Evolutionary conservation across 768 basidiomycete genomes (phyloP).

Genomic region (Pulveroboletus frians): DNA sequence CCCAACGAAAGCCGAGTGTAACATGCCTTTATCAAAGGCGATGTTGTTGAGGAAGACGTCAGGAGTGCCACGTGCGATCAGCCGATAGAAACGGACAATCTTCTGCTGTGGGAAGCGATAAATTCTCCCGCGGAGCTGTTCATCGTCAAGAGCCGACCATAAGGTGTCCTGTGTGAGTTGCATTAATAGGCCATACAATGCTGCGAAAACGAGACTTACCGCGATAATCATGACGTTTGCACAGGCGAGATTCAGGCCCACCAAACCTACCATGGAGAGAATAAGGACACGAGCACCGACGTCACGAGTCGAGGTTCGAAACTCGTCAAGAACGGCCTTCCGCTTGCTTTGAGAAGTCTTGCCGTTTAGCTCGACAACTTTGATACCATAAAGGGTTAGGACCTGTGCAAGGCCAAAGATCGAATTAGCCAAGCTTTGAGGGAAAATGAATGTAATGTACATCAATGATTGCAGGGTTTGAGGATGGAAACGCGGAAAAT

Average conservation of each 20-base stretch:
- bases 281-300: conserved; percentile 6
- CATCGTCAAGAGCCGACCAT: conserved; percentile 11
- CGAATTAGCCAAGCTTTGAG: too few species aligned
- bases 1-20: too few species aligned
- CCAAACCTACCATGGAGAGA: conserved; percentile 11
- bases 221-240: conserved; percentile 9
- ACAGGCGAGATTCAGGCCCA: conserved; percentile 6
- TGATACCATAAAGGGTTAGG: not conserved
- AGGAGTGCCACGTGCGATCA: conserved; percentile 4
- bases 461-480: not conserved
- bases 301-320: not conserved
- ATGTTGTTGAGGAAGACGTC: conserved; percentile 25
- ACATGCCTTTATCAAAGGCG: conserved; percentile 12
- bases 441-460: not conserved
- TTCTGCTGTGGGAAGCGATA: conserved; percentile 15
- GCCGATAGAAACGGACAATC: conserved; percentile 16
- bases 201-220: too few species aligned
- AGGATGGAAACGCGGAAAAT: not conserved
- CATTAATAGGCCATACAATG: too few species aligned
- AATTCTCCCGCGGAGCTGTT: conserved; percentile 16
- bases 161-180: too few species aligned
- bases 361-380: not conserved
- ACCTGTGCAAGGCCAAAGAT: too few species aligned
- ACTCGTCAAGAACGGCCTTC: not conserved
- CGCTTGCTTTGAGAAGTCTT: not conserved